phyloP scores from a whole-genome alignment of 306 rosid genomes.

The Ziziphus jujuba region DNA sequence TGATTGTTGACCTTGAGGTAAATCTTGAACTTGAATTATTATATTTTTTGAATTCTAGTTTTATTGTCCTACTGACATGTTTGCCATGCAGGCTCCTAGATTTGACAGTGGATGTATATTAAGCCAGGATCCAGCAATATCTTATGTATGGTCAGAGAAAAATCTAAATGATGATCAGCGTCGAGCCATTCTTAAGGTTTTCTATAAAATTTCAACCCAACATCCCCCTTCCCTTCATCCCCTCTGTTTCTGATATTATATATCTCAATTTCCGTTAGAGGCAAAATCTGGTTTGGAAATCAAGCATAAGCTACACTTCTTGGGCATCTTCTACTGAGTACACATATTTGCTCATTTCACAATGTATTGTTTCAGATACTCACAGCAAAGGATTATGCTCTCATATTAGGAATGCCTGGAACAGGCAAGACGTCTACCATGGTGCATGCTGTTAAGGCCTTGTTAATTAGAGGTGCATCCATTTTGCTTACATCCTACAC shows the following conservation, averaged over 20 bases:
- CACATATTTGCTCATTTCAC: background rate
- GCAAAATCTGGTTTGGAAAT: conserved; percentile 15
- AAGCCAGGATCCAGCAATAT: conserved; percentile 95
- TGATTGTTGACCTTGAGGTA: conserved; percentile 90
- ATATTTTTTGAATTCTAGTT: background rate
- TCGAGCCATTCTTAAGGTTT: conserved; percentile 86
- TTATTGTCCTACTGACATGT: conserved; percentile 9
- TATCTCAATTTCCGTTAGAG: no score
- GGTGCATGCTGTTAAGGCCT: conserved; percentile 97
- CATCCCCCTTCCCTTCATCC: no score
- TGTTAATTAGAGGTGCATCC: conserved; percentile 85
- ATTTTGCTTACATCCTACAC: conserved; percentile 93
- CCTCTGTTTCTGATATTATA: no score
- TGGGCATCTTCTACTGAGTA: background rate
- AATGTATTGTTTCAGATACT: conserved; percentile 64
- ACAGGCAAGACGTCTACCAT: conserved; percentile 95
- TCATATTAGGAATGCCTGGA: conserved; percentile 98
- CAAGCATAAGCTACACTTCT: conserved; percentile 6
- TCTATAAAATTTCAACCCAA: conserved; percentile 4
- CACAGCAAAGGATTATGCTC: conserved; percentile 82
- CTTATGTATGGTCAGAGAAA: conserved; percentile 76
- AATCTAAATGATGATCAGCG: conserved; percentile 88
- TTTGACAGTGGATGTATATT: conserved; percentile 76
- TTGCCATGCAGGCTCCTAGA: conserved; percentile 73
- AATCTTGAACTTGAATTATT: conserved; percentile 18